Base-by-base conservation (phyloP, 192 early-diverging fungal genomes). In the Coemansia sp. region DNA sequence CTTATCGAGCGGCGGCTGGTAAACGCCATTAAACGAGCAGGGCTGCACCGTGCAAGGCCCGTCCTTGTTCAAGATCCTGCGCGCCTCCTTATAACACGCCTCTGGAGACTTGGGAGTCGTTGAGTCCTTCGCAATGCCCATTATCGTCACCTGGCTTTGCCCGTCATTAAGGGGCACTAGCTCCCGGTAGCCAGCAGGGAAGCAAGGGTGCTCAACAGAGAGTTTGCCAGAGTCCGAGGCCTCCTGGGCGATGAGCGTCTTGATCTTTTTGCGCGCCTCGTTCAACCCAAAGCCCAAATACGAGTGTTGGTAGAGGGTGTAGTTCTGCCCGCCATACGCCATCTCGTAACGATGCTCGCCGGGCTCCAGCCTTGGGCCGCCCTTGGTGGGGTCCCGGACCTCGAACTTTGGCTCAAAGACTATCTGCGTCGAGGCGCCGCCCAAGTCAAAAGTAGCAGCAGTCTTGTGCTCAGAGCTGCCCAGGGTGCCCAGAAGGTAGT, bases 361-460 rank as follows among this genome's bases (percentile, higher is more conserved):
- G 9, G 84, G 68, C 0, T 67, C 63, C 55, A 74, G 31, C 37
- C 73, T 66, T 26, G 85, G 79, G 6, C 72, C 66, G 21, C 69
- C 71, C 51, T 55, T 55, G 14, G 16, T 26, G 34, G 39, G 21
- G 21, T 73, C 62, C 67, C 71, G 66, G 8, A 76, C 64, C 34
- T 77, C 82, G 42, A 75, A 82, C 33, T 78, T 71, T 0, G 96
- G 96, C 73, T 97, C 97, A 86, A 97, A 97, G 0, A 96, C 97
- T 60, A 99, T 94, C 78, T 99, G 95, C 8, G 97, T 99, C 21
- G 94, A 95, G 3, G 90, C 97, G 48, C 97, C 97, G 38, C 97
- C 97, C 63, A 99, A 85, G 72, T 99, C 97, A 87, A 99, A 89
- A 26, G 95, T 89, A 0, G 94, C 97, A 2, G 90, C 95, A 2